Percentiles rank a stretch among this genome's conserved stretches.
Conservation (phyloP, 495 filamentous ascomycete species). For the Tuber umbilicatum region DNA sequence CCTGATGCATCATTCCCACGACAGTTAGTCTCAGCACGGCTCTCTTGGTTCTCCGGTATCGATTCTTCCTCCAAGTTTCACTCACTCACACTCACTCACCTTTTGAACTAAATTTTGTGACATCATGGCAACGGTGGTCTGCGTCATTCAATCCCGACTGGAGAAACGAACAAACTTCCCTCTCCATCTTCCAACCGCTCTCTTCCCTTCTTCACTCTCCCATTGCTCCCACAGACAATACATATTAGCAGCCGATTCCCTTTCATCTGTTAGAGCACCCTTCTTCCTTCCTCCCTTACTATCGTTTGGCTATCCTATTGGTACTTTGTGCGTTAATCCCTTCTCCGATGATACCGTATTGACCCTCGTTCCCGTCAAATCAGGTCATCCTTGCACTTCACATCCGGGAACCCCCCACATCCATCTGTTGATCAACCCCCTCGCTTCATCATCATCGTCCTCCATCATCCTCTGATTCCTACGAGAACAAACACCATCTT, state of each 20-base stretch:
- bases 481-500: neutral
- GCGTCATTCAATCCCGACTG: no score
- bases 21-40: neutral
- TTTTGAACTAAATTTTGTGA: neutral
- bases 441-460: conserved; percentile 11
- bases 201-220: neutral
- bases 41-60: neutral
- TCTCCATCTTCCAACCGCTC: neutral
- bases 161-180: neutral
- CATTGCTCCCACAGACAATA: neutral
- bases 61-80: neutral
- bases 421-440: conserved; percentile 18
- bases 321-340: neutral
- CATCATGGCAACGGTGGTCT: neutral
- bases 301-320: neutral
- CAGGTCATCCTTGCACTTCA: conserved; percentile 14
- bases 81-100: neutral
- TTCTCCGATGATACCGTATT: neutral
- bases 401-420: conserved; percentile 15
- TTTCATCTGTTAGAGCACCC: neutral
- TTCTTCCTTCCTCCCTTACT: neutral
- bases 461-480: conserved; percentile 7
- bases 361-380: neutral
- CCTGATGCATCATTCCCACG: neutral
- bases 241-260: neutral